Conservation (phyloP, 2,329 filamentous ascomycete genomes). For the Venturiaceae sp. region DNA sequence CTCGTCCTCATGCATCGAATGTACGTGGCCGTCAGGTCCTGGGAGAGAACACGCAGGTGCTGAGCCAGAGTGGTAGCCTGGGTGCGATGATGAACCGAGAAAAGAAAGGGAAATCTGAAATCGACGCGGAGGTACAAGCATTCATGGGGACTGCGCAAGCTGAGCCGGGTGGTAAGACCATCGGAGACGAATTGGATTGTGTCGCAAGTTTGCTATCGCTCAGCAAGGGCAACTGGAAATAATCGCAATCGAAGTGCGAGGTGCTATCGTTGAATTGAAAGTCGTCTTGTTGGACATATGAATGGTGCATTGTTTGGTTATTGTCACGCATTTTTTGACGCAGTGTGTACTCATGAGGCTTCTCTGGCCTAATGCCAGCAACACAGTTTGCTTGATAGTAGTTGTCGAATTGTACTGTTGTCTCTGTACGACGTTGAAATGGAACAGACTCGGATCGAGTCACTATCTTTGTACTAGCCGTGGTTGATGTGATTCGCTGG, state of each 20-base stretch:
- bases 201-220: slow-evolving; percentile 81
- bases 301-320: not conserved
- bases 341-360: not conserved
- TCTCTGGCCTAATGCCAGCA: too few relatives aligned
- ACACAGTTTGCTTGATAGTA: too few relatives aligned
- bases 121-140: slow-evolving; percentile 56
- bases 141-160: slow-evolving; percentile 63
- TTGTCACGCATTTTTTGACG: not conserved
- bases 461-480: not conserved
- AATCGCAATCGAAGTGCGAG: not conserved
- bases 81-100: slow-evolving; percentile 22
- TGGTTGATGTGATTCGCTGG: not conserved
- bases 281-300: not conserved
- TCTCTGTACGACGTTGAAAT: not conserved
- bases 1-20: not conserved
- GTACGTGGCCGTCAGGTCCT: slow-evolving; percentile 28
- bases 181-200: slow-evolving; percentile 72
- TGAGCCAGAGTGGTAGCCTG: slow-evolving; percentile 26
- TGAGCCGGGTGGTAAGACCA: slow-evolving; percentile 36
- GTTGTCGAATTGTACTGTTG: not conserved
- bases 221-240: slow-evolving; percentile 80
- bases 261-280: not conserved
- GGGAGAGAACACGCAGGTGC: slow-evolving; percentile 34
- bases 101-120: slow-evolving; percentile 15
- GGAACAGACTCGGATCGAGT: too few relatives aligned